phyloP scores from a whole-genome alignment of 768 basidiomycete genomes.

The Baorangia bicolor region DNA sequence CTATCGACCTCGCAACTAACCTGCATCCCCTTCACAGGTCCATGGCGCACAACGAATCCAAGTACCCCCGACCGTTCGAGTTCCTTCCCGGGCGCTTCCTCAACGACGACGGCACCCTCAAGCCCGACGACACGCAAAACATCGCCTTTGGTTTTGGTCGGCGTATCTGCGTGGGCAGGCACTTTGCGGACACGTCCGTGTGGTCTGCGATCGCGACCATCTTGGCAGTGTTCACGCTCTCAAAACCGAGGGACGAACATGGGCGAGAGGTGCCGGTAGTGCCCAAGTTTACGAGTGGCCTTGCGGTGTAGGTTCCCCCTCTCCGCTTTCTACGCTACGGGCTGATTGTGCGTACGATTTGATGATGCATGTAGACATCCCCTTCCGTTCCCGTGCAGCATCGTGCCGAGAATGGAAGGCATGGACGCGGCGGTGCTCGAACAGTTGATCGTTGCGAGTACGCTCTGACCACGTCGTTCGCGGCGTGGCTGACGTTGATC shows the following conservation, averaged over 20 bases:
- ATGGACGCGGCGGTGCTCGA: conserved; percentile 4
- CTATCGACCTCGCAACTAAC: neutral
- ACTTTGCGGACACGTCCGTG: conserved; percentile 19
- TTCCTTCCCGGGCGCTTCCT: conserved; percentile 43
- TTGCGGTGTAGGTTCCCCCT: conserved; percentile 8
- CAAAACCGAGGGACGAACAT: conserved; percentile 1
- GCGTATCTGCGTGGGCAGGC: conserved; percentile 24
- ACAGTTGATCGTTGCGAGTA: neutral
- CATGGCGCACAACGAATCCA: conserved; percentile 20
- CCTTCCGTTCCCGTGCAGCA: conserved; percentile 10
- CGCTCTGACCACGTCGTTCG: neutral
- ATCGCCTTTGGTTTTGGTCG: conserved; percentile 28
- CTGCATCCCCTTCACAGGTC: neutral
- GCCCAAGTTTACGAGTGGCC: conserved; percentile 12
- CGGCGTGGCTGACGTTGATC: too few species aligned
- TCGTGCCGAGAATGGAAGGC: conserved; percentile 7
- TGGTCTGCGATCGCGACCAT: conserved; percentile 18
- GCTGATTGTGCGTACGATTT: neutral
- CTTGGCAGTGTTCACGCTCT: conserved; percentile 13
- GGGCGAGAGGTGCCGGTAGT: conserved; percentile 15
- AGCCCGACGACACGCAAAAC: conserved; percentile 6
- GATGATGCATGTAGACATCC: neutral
- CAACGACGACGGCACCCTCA: conserved; percentile 21
- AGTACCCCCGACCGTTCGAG: conserved; percentile 36
- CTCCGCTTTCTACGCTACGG: neutral